Evolutionary conservation across 495 filamentous ascomycete genomes (phyloP), one percentile per base, ranked within the genome.

Genomic region (Xylaria longipes): DNA sequence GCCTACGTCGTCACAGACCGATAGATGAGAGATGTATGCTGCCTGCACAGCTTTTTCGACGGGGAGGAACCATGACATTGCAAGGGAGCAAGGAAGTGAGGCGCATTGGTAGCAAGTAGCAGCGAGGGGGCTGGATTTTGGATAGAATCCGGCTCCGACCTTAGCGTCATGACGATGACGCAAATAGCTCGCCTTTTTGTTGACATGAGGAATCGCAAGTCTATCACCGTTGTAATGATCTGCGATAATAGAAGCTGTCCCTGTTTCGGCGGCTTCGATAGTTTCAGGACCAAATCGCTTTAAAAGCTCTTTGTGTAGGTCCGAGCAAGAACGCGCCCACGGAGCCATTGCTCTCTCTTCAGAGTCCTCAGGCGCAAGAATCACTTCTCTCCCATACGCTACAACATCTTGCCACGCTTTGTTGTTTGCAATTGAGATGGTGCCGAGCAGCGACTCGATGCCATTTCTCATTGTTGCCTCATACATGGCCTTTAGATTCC

Each of bases 121-220:
- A 27, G 56, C 68, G 0, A 69, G 68, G 31, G 45, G 41, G n/a
- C 57, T 69, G 14, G 68, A 69, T 17, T 62, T 57, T 22, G 68
- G 68, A 33, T 69, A 69, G 57, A 62, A 69, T 12, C 29, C 57
- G 2, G 68, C 68, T 12, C 68, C 68, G 43, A 62, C 31, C 31
- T 69, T 48, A 8, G 56, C 56, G 11, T 69, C 57, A 15, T 62
- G 15, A 2, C 41, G 45, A 48, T 69, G 68, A 1, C 68, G 68
- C 17, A 69, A 29, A 31, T 62, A 69, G 45, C 68, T 69, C 5
- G 68, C 68, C 31, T 69, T 69, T 45, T 69, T 69, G 31, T 69
- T 61, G 56, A 69, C 31, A 22, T 69, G 68, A 15, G 57, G 39
- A 31, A 69, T 69, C 27, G 56, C 43, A 29, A 69, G 68, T 29